Evolutionary conservation across 345 rosid genomes (phyloP).

Genomic region (Odontarrhena argentea): DNA sequence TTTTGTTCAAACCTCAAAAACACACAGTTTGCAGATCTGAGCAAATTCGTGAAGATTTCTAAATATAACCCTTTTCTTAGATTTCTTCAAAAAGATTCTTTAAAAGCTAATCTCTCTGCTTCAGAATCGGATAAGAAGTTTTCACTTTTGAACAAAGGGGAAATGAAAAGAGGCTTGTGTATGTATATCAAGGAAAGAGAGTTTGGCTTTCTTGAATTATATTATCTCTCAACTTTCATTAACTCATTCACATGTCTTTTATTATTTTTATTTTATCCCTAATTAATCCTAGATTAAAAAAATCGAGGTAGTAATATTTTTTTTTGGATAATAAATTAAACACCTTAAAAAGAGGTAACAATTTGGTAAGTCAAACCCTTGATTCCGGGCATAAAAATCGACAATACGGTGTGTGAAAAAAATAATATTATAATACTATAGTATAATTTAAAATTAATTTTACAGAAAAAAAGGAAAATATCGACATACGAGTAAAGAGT

Average conservation of each 20-base stretch:
- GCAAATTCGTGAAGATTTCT: slow-evolving; percentile 11
- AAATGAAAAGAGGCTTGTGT: slow-evolving; percentile 38
- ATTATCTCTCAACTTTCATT: slow-evolving; percentile 42
- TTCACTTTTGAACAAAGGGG: slow-evolving; percentile 27
- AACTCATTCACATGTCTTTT: slow-evolving; percentile 45
- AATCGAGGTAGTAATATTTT: background rate
- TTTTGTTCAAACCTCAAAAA: slow-evolving; percentile 28
- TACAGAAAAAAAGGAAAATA: background rate
- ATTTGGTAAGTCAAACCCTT: slow-evolving; percentile 44
- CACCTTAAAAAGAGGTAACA: slow-evolving; percentile 17
- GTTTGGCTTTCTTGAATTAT: slow-evolving; percentile 28
- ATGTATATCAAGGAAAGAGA: slow-evolving; percentile 42
- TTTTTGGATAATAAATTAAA: slow-evolving; percentile 5
- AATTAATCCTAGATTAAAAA: slow-evolving; percentile 6
- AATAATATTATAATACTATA: background rate
- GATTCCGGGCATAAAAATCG: slow-evolving; percentile 45
- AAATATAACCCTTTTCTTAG: background rate
- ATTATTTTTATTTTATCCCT: background rate
- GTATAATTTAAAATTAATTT: background rate
- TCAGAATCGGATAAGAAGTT: slow-evolving; percentile 41
- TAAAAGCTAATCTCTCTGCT: slow-evolving; percentile 37
- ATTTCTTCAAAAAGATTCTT: slow-evolving; percentile 34
- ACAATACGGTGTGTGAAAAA: slow-evolving; percentile 35
- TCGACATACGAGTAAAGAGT: slow-evolving; percentile 36
- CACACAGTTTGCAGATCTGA: slow-evolving; percentile 38